Conservation (phyloP, 208 protist genomes). For the Leishmania martiniquensis region DNA sequence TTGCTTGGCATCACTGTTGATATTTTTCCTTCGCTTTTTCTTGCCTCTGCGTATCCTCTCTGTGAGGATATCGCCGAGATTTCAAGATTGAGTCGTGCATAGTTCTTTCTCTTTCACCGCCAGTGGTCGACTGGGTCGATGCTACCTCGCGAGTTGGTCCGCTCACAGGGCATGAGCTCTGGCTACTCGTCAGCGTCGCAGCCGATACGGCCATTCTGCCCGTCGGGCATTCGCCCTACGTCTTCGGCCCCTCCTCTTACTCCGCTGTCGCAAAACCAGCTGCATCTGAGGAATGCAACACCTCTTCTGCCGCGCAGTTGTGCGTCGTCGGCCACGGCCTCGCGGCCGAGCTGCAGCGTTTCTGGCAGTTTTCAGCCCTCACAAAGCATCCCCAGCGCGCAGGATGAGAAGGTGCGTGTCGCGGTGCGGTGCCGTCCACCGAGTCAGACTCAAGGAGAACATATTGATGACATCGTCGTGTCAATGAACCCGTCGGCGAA, state of each 20-base stretch:
- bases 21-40: no score
- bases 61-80: neutral
- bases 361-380: constrained; percentile 28
- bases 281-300: neutral
- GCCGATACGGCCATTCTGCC: constrained; percentile 1
- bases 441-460: constrained; percentile 42
- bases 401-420: constrained; percentile 67
- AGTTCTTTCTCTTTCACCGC: neutral
- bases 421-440: constrained; percentile 80
- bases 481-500: constrained; percentile 62
- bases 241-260: constrained; percentile 16
- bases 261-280: constrained; percentile 26
- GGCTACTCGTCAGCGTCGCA: neutral
- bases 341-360: constrained; percentile 24
- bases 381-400: constrained; percentile 10
- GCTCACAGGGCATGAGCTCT: constrained; percentile 28
- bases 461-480: constrained; percentile 55
- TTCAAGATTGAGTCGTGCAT: neutral
- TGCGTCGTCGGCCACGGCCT: neutral
- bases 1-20: neutral
- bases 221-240: constrained; percentile 13
- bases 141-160: constrained; percentile 39
- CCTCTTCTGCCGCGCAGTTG: neutral
- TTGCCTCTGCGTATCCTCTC: neutral
- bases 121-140: constrained; percentile 1